Evolutionary conservation across 148 eudicot genomes (phyloP).

Genomic region (Fagopyrum homotropicum): DNA sequence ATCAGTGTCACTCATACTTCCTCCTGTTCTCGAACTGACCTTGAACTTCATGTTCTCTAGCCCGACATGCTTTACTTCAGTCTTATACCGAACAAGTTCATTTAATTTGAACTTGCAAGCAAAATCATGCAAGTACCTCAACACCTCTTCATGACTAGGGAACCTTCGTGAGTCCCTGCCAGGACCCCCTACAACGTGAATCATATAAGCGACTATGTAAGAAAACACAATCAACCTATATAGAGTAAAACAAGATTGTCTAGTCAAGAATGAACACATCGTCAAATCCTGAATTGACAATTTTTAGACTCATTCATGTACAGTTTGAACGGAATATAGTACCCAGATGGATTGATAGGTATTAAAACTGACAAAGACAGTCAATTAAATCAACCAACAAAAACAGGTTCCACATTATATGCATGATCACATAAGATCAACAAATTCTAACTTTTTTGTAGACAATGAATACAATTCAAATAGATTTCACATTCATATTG

Average conservation of each 20-base stretch:
- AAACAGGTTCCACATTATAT: not conserved
- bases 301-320: not conserved
- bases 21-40: conserved; percentile 34
- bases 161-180: conserved; percentile 69
- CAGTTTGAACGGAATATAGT: too few species aligned
- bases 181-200: conserved; percentile 19
- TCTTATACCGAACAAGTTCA: conserved; percentile 53
- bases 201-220: not conserved
- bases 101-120: conserved; percentile 41
- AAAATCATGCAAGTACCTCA: conserved; percentile 73
- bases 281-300: not conserved
- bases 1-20: conserved; percentile 23
- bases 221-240: not conserved
- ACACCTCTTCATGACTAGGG: conserved; percentile 74
- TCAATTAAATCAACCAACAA: not conserved
- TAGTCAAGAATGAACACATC: not conserved
- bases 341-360: too few species aligned
- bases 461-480: too few species aligned
- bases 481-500: too few species aligned
- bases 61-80: conserved; percentile 53
- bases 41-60: conserved; percentile 50
- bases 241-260: conserved; percentile 18
- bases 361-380: not conserved
- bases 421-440: too few species aligned
- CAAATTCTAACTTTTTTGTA: too few species aligned